Evolutionary conservation across 2,329 filamentous ascomycete genomes (phyloP), one percentile per base, ranked within the genome.

Genomic region (Trichocomaceae sp.): DNA sequence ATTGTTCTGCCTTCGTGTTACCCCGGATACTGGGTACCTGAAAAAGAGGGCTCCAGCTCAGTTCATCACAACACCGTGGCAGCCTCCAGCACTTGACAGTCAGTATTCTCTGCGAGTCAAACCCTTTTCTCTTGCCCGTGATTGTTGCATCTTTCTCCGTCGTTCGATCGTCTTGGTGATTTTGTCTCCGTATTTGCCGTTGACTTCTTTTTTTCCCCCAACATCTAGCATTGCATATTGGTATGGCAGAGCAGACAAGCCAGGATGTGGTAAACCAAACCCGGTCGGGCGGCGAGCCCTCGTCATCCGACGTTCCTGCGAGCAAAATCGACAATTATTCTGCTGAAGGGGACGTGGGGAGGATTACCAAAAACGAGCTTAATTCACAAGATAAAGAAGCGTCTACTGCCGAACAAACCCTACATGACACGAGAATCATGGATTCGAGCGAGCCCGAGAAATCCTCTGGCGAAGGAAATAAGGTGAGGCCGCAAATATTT

Each of bases 231-330:
- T 71, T 75, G 72, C 72, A 75, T 71, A 76, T 81, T 85, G 83
- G 85, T 84, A 85, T 85, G 83, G 83, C 83, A 84, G 82, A 84
- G 81, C 79, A 82, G 80, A 80, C 75, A 70, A 77, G 75, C 79
- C 82, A 83, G 75, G 79, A 85, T 85, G 83, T 84, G 83, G 82
- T 85, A 83, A 83, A 83, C 77, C 78, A 83, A 79, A 77, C 80
- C 77, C 77, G 79, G 83, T 85, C 82, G 82, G 77, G 81, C 75
- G 80, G 80, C 78, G 80, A 77, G 70, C 70, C 73, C 70, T 77
- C 78, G 77, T 79, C 80, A 76, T 81, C 82, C 80, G 82, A 83
- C 81, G 81, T 77, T 75, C 77, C 78, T 83, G 81, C 80, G 78
- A 79, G 75, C 77, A 79, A 75, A 74, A 76, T 77, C 73, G 76